Evolutionary conservation across 306 rosid genomes (phyloP).

Genomic region (Pterocarpus santalinus): DNA sequence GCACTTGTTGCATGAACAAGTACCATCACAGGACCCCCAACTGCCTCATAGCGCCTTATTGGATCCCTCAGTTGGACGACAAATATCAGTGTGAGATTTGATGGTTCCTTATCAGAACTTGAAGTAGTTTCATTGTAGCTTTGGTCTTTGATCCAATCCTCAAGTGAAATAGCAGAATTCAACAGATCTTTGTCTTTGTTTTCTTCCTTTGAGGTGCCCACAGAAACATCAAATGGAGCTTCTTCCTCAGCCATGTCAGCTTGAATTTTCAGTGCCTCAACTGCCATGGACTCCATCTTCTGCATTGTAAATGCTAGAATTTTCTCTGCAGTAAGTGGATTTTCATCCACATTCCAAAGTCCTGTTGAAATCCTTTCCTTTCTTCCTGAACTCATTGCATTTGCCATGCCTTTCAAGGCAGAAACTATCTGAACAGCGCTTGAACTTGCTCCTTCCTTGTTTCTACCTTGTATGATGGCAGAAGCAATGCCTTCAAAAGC

Average conservation of each 20-base stretch:
- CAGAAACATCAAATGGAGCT: slow-evolving; percentile 79
- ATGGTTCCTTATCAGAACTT: slow-evolving; percentile 34
- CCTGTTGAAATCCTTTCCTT: slow-evolving; percentile 83
- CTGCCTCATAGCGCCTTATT: slow-evolving; percentile 70
- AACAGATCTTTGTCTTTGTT: slow-evolving; percentile 52
- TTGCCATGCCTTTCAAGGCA: slow-evolving; percentile 68
- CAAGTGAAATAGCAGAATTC: slow-evolving; percentile 68
- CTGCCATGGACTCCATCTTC: slow-evolving; percentile 76
- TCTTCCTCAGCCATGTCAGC: slow-evolving; percentile 88
- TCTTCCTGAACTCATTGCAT: slow-evolving; percentile 78
- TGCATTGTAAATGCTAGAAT: slow-evolving; percentile 80
- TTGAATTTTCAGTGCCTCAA: slow-evolving; percentile 82
- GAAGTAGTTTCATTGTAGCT: slow-evolving; percentile 18
- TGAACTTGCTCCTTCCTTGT: slow-evolving; percentile 89
- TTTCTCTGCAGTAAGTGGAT: slow-evolving; percentile 64
- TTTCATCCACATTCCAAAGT: slow-evolving; percentile 78
- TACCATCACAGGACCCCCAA: slow-evolving; percentile 86
- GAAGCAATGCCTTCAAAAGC: slow-evolving; percentile 97
- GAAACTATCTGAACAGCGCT: slow-evolving; percentile 78
- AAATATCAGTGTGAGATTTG: slow-evolving; percentile 62
- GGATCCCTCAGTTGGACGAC: slow-evolving; percentile 83
- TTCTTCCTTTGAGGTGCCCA: slow-evolving; percentile 46
- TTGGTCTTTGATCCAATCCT: slow-evolving; percentile 71
- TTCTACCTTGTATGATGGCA: slow-evolving; percentile 92
- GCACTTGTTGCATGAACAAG: slow-evolving; percentile 59